Base-by-base conservation (phyloP, 1,284 basidiomycete genomes). In the Ustanciosporium gigantosporum region DNA sequence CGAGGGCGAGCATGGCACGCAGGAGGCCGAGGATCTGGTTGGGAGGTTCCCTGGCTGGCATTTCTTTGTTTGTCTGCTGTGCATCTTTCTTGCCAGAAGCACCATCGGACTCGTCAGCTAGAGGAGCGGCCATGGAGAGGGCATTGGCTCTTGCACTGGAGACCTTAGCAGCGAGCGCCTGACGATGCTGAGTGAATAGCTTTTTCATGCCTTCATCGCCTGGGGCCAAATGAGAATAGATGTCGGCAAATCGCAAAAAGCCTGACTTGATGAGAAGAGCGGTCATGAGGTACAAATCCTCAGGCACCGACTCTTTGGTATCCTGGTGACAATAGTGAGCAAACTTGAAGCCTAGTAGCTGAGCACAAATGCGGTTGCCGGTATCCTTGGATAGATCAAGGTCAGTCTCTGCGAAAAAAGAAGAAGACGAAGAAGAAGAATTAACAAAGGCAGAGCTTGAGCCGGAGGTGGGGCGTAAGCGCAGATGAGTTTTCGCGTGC, bases 331-430 rank as follows among this genome's bases (percentile, higher is more conserved):
- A 87, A 79, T 94, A 96, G 78, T 88, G 87, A 9, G 83, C 83
- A 73, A 95, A 95, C 77, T 98, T 97, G 83, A 97, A 97, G 17
- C 94, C 94, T 13, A 99, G 81, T 2, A 97, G 87, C 78, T 96
- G 91, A 8, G 90, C 88, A 57, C 94, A 81, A 14, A 61, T 67
- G 1, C 38, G 41, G 31, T 73, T 85, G 81, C 49, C 88, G 83
- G 16, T 81, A 79, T 38, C 83, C 68, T 25, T 5, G 5, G 53
- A 46, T 13, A 64, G 31, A 31, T 64, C 55, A 22, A 64, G 49
- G 23, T 64, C 36, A 6, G 58, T 22, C 15, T 36, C 46, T 21
- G 31, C 60, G 16, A 52, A 64, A 5, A 38, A 13, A n/a, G 13
- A 45, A 31, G 17, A 21, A 22, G 20, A 29, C 5, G 27, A n/a